Base-by-base conservation (phyloP, 192 early-diverging fungal species). In the Coemansia sp. region DNA sequence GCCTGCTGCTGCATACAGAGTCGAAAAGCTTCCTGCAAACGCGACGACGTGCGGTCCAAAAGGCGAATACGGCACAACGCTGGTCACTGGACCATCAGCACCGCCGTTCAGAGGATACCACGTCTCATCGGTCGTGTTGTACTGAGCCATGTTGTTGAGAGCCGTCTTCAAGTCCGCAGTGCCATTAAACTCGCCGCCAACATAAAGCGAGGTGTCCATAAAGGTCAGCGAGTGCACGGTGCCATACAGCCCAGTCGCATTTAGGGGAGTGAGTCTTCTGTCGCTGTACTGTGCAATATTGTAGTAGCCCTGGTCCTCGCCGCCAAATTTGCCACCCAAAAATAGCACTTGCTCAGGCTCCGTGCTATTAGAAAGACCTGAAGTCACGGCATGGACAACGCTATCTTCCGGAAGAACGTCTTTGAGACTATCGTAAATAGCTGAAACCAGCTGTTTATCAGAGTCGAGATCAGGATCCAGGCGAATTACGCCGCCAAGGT, bases 321-420 rank as follows among this genome's bases (percentile, higher is more conserved):
- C 70, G 20, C 69, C 60, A 57, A 92, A 92, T 8, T 72, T 70
- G 17, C 91, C 91, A 40, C 87, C 89, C 25, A 92, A 79, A 56
- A 80, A 77, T 36, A 89, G 62, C 31, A 76, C 69, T 58, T 77
- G 48, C 3, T 70, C 70, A 4, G 57, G 61, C 12, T 59, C 48
- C 4, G 69, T 69, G 63, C 56, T 38, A 45, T 75, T 69, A 3
- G 67, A 49, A 29, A 71, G 62, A 11, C 76, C 77, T 0, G 82
- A 30, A 0, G 70, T 68, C 0, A 85, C 71, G 4, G 83, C 58
- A 56, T 83, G 75, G 0, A 92, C 87, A 7, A 78, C 62, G 32
- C 88, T 69, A 34, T 68, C 58, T 28, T 76, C 11, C 36, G 84
- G 73, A 29, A 87, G 62, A 56, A 77, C 65, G 8, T 67, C 66